Base-by-base conservation (phyloP, 2,329 filamentous ascomycete species). In the Trichoderma cornu-damae region DNA sequence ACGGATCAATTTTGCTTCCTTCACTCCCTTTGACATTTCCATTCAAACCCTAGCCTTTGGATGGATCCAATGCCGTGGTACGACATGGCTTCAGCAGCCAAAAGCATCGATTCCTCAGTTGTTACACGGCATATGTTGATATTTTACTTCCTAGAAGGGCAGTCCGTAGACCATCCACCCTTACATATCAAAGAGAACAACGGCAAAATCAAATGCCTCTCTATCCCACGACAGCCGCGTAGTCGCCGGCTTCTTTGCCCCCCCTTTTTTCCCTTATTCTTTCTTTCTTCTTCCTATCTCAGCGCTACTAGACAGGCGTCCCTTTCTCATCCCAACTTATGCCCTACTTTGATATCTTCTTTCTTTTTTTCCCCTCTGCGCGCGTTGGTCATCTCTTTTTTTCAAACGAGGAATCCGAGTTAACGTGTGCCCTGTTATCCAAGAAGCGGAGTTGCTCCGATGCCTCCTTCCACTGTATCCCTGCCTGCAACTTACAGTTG, bases 121-220 rank as follows among this genome's bases (percentile, higher is more conserved):
- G 42, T 37, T 30, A 28, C 51, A 30, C 51, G 11, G 51, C 51
- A 47, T 55, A 32, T 54, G 40, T 37, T 55, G 51, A 26, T 37
- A 18, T 47, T 55, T 37, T 46, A 55, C 51, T 55, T 55, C 51
- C 51, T 55, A 38, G 42, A 55, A 22, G 22, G 51, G 51, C 16
- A 51, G 12, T 18, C 26, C 48, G 34, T 51, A 38, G 48, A 20
- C 14, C 14, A 52, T 52, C 24, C 22, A 30, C 42, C 22, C 22
- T 30, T 43, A 14, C 24, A 22, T 28, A 20, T 22, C 50, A 53
- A 42, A 53, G 4, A 14, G 18, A 34, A 8, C 5, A 4, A 9
- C 11, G 28, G 18, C 26, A 38, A 38, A 55, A 47, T 32, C 44
- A 38, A 47, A 34, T 8, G 40, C 42, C 34, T 16, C 28, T 20